Base-by-base conservation (phyloP, 768 basidiomycete genomes). In the Amanita jacksonii region DNA sequence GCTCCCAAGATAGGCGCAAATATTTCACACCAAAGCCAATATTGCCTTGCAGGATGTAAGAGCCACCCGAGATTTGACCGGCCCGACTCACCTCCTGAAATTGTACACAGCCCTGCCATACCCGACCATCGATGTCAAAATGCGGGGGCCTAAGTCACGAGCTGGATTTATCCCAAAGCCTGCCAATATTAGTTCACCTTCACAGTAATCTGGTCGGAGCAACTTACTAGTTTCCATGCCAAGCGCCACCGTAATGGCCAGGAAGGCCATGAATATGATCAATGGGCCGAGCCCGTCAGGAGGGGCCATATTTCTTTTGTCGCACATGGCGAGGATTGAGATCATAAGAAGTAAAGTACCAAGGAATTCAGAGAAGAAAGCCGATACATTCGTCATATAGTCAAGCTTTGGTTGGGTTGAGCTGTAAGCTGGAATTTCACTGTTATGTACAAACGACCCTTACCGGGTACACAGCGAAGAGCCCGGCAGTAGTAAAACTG, bases 21-120 rank as follows among this genome's bases (percentile, higher is more conserved):
- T 16, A 81, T 47, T 13, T 79, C 72, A 49, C 74, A 74, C 81
- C 81, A 85, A n/a, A 85, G 44, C 82, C 80, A 84, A 55, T 82
- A 85, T 50, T 85, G 80, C 49, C 68, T 73, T 57, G 40, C 52
- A 62, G 31, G 53, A 5, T 34, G 33, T 44, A 9, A 33, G 31
- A 47, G 2, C 24, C 38, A 15, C 37, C 36, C 28, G 13, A 34
- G 5, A 10, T 2, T n/a, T 45, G 7, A 47, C 35, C 20, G 13
- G 20, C 15, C 24, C 28, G 18, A 57, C 73, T 36, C 59, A 72
- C 65, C 61, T 57, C 49, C 65, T 54, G 48, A 58, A 64, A n/a
- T 56, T 60, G 48, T 51, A 69, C 8, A 70, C 69, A n/a, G 52
- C 50, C 24, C 45, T 59, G 16, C 79, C 80, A 48, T 81, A 85